A percentile compares a stretch with the other conserved stretches of the same genome.
phyloP scores from a whole-genome alignment of 352 stramenopile species.

The Sclerospora graminicola region DNA sequence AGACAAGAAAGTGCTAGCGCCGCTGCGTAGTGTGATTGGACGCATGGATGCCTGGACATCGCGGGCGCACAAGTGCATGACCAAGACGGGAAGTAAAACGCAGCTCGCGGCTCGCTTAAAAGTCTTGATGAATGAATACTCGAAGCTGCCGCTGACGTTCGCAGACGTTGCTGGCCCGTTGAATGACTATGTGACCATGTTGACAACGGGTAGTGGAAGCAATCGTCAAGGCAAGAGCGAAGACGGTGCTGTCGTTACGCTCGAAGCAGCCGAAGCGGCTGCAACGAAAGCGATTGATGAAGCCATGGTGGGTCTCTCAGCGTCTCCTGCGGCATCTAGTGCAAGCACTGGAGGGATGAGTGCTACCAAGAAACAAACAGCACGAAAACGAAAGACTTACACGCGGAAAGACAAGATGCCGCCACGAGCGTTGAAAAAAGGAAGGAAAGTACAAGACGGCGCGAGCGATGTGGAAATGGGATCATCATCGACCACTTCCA shows the following conservation, averaged over 20 bases:
- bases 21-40: conserved; percentile 60
- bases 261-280: conserved; percentile 20
- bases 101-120: conserved; percentile 60
- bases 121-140: conserved; percentile 79
- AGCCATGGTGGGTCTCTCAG: conserved; percentile 26
- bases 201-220: conserved; percentile 6
- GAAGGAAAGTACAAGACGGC: conserved; percentile 21
- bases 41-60: conserved; percentile 76
- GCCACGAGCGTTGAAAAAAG: conserved; percentile 30
- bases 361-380: conserved; percentile 23
- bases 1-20: conserved; percentile 51
- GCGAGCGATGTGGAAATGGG: background rate
- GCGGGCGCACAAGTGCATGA: conserved; percentile 65
- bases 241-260: conserved; percentile 9
- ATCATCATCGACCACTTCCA: conserved; percentile 4
- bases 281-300: conserved; percentile 27
- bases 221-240: conserved; percentile 12
- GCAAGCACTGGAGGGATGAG: conserved; percentile 2
- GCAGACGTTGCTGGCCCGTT: conserved; percentile 23
- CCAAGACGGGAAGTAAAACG: conserved; percentile 43
- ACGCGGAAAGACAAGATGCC: conserved; percentile 46
- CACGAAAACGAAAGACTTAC: conserved; percentile 62
- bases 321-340: conserved; percentile 10
- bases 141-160: conserved; percentile 76
- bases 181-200: conserved; percentile 26